Percentiles rank a stretch among this genome's conserved stretches.
phyloP scores from a whole-genome alignment of 2,329 filamentous ascomycete species.

The Hortaea sp. region DNA sequence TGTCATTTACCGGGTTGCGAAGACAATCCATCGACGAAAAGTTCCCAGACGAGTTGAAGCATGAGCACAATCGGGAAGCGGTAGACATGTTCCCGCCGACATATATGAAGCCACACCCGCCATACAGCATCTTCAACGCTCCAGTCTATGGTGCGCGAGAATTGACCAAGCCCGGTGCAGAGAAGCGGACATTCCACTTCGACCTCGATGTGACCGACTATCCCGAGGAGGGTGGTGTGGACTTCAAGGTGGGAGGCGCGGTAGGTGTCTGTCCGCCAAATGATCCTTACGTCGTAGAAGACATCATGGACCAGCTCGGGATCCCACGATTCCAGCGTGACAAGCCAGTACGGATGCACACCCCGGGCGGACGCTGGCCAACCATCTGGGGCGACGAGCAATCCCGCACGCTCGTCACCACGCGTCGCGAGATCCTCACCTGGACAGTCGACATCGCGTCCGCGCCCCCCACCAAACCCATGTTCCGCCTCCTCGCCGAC shows the following conservation, averaged over 20 bases:
- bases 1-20: constrained; percentile 38
- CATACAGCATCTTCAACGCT: constrained; percentile 85
- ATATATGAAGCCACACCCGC: constrained; percentile 90
- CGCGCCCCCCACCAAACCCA: constrained; percentile 76
- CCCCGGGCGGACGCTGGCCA: constrained; percentile 77
- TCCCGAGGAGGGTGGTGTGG: constrained; percentile 68
- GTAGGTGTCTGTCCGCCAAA: constrained; percentile 92
- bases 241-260: constrained; percentile 94
- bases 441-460: constrained; percentile 96
- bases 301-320: constrained; percentile 70
- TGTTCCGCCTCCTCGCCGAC: constrained; percentile 79
- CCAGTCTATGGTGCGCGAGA: constrained; percentile 76
- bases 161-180: constrained; percentile 75
- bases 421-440: constrained; percentile 79
- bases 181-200: constrained; percentile 96
- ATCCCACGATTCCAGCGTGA: constrained; percentile 75
- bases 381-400: constrained; percentile 95
- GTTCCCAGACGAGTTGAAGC: constrained; percentile 35
- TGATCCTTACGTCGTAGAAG: constrained; percentile 63
- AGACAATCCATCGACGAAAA: constrained; percentile 44
- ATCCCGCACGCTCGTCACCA: constrained; percentile 77
- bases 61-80: constrained; percentile 29
- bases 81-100: constrained; percentile 60
- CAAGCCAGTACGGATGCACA: constrained; percentile 71
- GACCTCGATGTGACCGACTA: constrained; percentile 96